A percentile compares a stretch with the other conserved stretches of the same genome.
Conservation (phyloP, 1,284 basidiomycete genomes). For the Trichosporon sp. region DNA sequence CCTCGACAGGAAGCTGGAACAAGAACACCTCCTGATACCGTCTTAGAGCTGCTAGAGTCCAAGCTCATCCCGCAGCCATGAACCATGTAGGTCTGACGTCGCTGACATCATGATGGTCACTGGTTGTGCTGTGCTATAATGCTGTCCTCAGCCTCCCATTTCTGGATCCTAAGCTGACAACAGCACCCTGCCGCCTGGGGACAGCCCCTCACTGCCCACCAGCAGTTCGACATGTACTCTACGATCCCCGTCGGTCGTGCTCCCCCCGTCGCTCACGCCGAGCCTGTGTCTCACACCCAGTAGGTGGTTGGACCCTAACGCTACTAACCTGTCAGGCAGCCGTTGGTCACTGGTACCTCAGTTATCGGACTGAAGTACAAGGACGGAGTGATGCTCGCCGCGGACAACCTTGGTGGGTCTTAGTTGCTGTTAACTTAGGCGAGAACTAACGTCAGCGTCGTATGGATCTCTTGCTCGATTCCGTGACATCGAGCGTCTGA, state of each 20-base stretch:
- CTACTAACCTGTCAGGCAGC: slow-evolving; percentile 64
- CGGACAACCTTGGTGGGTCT: slow-evolving; percentile 84
- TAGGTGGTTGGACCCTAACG: slow-evolving; percentile 28
- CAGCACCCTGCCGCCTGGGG: slow-evolving; percentile 56
- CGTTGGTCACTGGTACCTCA: slow-evolving; percentile 94
- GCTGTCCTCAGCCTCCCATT: background rate
- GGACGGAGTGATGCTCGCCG: slow-evolving; percentile 98
- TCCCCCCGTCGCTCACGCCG: slow-evolving; percentile 22
- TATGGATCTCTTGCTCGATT: slow-evolving; percentile 97
- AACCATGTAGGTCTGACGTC: slow-evolving; percentile 37
- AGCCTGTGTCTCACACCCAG: slow-evolving; percentile 39
- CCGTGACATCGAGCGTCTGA: slow-evolving; percentile 89
- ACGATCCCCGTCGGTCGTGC: slow-evolving; percentile 40
- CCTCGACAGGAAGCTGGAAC: background rate
- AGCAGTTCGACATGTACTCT: slow-evolving; percentile 51
- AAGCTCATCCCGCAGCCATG: slow-evolving; percentile 25
- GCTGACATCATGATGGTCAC: background rate
- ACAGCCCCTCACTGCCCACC: slow-evolving; percentile 47
- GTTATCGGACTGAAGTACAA: slow-evolving; percentile 93
- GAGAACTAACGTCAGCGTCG: slow-evolving; percentile 67
- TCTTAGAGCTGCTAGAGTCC: background rate
- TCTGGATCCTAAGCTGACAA: background rate
- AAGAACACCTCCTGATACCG: background rate
- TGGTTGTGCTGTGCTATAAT: too few species aligned
- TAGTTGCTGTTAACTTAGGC: too few species aligned